Base-by-base conservation (phyloP, 1,139 yeast species). In the Diutina rugosa region DNA sequence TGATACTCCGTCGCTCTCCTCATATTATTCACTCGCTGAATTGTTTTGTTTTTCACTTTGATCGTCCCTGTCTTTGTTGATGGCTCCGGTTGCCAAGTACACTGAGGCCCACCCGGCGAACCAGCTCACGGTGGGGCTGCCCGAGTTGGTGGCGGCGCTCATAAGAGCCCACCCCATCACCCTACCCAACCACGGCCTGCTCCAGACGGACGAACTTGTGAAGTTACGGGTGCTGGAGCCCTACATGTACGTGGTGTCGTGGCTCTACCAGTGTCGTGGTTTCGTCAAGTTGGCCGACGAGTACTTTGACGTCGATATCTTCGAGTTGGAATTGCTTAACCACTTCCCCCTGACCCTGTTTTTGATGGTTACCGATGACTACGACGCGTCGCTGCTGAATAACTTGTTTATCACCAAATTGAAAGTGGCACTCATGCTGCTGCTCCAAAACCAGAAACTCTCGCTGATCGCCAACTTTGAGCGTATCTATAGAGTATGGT, bases 271-370 rank as follows among this genome's bases (percentile, higher is more conserved):
- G 53, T 73, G 72, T 61, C 72, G 80, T 56, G 79, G 78, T 4
- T 70, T 69, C 58, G 63, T 80, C 46, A 74, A 70, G 60, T 63
- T 81, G 54, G 71, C 72, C 9, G 67, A 71, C 14, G 85, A 80
- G 58, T 68, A 70, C 51, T 81, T 81, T 61, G 85, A 80, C 64
- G 76, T 75, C 16, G 83, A 79, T 57, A 69, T 80, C 55, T 78
- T 80, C 58, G 85, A 81, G 62, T 76, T 79, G 61, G 85, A 81
- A 61, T 67, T 81, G 35, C 64, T 80, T 48, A 72, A 76, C 57
- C 53, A 49, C 32, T 49, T 49, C 26, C 44, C 53, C 45, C 41
- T 32, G 21, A 26, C 51, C 0, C 41, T 32, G 44, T 49, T 29
- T 18, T 21, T 49, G 41, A 61, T 67, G 55, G 65, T 63, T 5